Conservation (phyloP, 768 basidiomycete species). For the Ramaria rubella region DNA sequence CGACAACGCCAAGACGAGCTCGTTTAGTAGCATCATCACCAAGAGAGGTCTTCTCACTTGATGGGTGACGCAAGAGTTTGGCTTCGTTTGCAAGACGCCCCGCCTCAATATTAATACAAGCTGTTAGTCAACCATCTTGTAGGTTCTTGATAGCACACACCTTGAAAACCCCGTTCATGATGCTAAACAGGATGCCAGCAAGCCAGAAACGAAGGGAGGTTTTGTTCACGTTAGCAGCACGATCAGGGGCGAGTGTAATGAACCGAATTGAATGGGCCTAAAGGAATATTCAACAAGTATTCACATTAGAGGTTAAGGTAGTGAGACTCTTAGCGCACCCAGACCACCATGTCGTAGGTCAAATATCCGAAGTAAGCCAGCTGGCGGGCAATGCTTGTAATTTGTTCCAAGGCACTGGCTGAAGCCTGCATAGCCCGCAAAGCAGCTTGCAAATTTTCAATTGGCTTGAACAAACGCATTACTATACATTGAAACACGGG, state of each 20-base stretch:
- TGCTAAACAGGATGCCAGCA: slow-evolving; percentile 75
- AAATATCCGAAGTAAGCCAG: slow-evolving; percentile 86
- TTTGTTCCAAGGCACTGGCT: slow-evolving; percentile 58
- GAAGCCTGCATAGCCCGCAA: slow-evolving; percentile 57
- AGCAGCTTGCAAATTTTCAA: slow-evolving; percentile 91
- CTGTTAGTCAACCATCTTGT: no score
- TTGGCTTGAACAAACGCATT: slow-evolving; percentile 85
- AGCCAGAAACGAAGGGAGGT: slow-evolving; percentile 83
- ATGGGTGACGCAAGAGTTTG: slow-evolving; percentile 42
- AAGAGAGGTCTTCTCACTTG: slow-evolving; percentile 43
- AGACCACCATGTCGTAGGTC: slow-evolving; percentile 72
- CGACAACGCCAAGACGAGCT: slow-evolving; percentile 7
- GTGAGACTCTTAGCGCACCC: slow-evolving; percentile 49
- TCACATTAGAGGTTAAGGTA: background rate
- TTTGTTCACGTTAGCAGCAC: slow-evolving; percentile 52
- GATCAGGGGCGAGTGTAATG: slow-evolving; percentile 51
- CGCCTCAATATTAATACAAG: slow-evolving; percentile 34
- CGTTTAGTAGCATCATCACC: slow-evolving; percentile 15
- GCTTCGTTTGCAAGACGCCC: slow-evolving; percentile 55
- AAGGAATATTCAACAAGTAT: background rate
- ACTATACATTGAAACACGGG: slow-evolving; percentile 44
- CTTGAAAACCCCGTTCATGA: slow-evolving; percentile 64
- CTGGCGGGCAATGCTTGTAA: slow-evolving; percentile 77
- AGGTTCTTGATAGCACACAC: no score
- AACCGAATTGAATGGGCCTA: slow-evolving; percentile 67